These are phyloP conservation scores for Volvox reticuliferus DNA, from an alignment of 139 green algal species.

Conservation along the genomic window DNA sequence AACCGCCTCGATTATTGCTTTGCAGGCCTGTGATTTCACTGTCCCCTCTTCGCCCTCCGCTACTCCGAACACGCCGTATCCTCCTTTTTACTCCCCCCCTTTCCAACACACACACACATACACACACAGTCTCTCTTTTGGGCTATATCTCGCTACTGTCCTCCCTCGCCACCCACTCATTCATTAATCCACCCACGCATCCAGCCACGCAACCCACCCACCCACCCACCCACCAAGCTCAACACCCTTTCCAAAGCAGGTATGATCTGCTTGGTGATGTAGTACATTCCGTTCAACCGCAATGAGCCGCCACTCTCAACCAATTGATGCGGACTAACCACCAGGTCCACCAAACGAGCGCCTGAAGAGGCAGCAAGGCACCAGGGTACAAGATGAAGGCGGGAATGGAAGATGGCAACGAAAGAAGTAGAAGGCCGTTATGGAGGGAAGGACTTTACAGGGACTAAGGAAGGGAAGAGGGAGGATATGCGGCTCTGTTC, in stretches of 20 bases:
- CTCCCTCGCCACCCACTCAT: no score
- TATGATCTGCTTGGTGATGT: constrained; percentile 96
- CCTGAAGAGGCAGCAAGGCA: constrained; percentile 35
- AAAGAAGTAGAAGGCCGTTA: no score
- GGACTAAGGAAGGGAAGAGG: not conserved
- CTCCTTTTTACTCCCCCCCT: not conserved
- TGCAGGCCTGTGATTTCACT: no score
- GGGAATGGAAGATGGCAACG: not conserved
- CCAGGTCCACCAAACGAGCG: constrained; percentile 84
- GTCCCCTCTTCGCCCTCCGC: no score
- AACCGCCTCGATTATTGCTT: no score
- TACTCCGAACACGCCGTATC: not conserved
- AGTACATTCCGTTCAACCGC: constrained; percentile 92
- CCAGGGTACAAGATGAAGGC: not conserved
- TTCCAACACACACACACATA: constrained; percentile 48
- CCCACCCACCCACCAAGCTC: constrained; percentile 72
- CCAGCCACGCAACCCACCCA: constrained; percentile 58
- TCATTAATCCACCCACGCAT: no score
- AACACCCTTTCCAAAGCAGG: constrained; percentile 92
- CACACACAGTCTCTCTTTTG: not conserved
- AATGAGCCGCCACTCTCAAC: constrained; percentile 75
- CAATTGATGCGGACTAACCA: constrained; percentile 81
- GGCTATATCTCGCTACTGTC: not conserved
- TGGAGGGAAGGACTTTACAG: not conserved
- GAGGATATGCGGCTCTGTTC: not conserved